Evolutionary conservation across 257 asterid genomes (phyloP).

Genomic region (Nicotiana noctiflora): DNA sequence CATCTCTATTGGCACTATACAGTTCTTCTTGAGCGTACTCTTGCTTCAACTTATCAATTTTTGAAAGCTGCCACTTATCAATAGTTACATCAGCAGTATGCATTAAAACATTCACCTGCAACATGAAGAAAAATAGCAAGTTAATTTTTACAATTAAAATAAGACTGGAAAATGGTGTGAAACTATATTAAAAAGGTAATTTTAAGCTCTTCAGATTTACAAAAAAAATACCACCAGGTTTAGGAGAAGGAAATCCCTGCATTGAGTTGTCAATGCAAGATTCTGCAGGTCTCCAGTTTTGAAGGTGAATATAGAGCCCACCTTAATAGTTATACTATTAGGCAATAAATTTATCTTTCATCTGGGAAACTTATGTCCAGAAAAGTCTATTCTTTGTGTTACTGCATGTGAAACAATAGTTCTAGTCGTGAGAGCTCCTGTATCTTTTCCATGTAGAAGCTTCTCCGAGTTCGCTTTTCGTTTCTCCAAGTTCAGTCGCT

Average conservation of each 20-base stretch:
- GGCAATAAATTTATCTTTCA: not conserved
- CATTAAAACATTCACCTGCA: slow-evolving; percentile 55
- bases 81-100: slow-evolving; percentile 47
- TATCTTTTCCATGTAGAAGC: not conserved
- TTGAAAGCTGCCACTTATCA: not conserved
- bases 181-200: not conserved
- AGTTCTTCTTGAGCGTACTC: slow-evolving; percentile 22
- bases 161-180: not conserved
- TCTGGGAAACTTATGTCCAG: not conserved
- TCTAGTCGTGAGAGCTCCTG: not conserved
- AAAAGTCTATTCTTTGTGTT: not conserved
- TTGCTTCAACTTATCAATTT: slow-evolving; percentile 25
- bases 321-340: not conserved
- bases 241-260: not conserved
- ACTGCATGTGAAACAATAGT: not conserved
- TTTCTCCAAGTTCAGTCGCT: not conserved
- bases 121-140: slow-evolving; percentile 4
- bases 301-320: not conserved
- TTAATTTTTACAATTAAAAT: not conserved
- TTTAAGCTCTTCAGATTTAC: not conserved
- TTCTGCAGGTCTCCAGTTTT: not conserved
- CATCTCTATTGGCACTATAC: slow-evolving; percentile 7
- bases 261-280: not conserved
- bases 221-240: not conserved
- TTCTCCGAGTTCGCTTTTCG: not conserved